Conservation (phyloP, 139 green algal genomes). For the Penium margaritaceum region DNA sequence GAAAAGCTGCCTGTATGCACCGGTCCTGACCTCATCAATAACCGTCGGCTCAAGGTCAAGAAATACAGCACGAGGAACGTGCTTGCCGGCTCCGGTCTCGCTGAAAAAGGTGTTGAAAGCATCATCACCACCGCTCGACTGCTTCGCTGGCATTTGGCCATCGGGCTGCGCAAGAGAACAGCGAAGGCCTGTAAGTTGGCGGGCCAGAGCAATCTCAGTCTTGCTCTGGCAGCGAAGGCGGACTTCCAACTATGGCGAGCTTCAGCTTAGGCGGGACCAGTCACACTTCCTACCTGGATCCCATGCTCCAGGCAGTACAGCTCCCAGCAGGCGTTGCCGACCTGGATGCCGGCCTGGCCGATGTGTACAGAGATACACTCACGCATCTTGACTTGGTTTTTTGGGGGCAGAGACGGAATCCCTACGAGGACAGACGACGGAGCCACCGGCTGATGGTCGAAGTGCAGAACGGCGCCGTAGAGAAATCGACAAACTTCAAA, state of each 20-base stretch:
- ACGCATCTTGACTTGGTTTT: conserved; percentile 74
- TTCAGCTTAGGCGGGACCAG: too few species aligned
- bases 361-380: conserved; percentile 97
- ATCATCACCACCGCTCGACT: conserved; percentile 61
- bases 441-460: too few species aligned
- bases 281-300: conserved; percentile 79
- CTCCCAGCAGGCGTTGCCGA: conserved; percentile 98
- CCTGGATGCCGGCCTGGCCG: conserved; percentile 81
- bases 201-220: too few species aligned
- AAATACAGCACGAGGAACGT: conserved; percentile 56
- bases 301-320: conserved; percentile 96
- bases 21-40: conserved; percentile 60
- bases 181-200: too few species aligned
- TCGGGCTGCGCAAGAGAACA: conserved; percentile 24
- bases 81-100: conserved; percentile 60
- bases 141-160: conserved; percentile 91
- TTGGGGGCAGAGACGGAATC: too few species aligned
- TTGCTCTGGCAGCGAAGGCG: too few species aligned
- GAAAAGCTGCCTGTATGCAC: conserved; percentile 60
- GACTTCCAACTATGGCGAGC: too few species aligned
- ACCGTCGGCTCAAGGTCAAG: conserved; percentile 60
- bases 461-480: too few species aligned
- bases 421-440: too few species aligned
- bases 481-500: too few species aligned
- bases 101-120: conserved; percentile 66